Evolutionary conservation across 805 yeast genomes (phyloP).

Genomic region (Wilhelminamyces savonicus): DNA sequence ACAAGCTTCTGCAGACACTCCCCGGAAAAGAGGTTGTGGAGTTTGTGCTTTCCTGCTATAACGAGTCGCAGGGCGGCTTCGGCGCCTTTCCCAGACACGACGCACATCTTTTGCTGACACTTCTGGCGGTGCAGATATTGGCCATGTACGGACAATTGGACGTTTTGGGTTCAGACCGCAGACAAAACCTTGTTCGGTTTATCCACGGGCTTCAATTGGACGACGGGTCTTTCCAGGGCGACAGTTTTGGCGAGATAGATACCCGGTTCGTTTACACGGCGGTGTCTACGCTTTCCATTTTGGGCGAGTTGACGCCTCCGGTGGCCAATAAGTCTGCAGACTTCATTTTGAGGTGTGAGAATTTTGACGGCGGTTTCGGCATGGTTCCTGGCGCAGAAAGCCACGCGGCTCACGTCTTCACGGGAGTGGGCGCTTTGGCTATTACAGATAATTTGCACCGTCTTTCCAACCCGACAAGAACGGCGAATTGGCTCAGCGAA

Average conservation of each 20-base stretch:
- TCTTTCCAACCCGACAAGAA: slow-evolving; percentile 35
- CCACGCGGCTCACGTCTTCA: slow-evolving; percentile 88
- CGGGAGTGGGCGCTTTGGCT: slow-evolving; percentile 77
- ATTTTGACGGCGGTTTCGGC: slow-evolving; percentile 96
- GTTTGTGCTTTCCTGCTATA: slow-evolving; percentile 68
- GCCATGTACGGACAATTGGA: slow-evolving; percentile 58
- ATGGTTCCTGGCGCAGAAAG: slow-evolving; percentile 91
- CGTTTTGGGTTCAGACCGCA: slow-evolving; percentile 20
- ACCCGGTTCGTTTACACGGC: slow-evolving; percentile 87
- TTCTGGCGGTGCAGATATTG: slow-evolving; percentile 81
- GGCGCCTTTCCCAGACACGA: slow-evolving; percentile 89
- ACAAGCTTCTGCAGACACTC: slow-evolving; percentile 47
- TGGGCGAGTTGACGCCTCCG: slow-evolving; percentile 55
- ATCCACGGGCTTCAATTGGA: slow-evolving; percentile 40
- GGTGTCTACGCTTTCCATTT: slow-evolving; percentile 61
- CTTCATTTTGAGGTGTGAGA: slow-evolving; percentile 65
- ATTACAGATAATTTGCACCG: slow-evolving; percentile 54
- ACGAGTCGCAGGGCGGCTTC: slow-evolving; percentile 64
- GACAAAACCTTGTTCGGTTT: slow-evolving; percentile 18
- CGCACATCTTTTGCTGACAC: slow-evolving; percentile 76
- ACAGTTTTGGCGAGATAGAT: slow-evolving; percentile 86
- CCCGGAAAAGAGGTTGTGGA: slow-evolving; percentile 54
- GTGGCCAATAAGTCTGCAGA: slow-evolving; percentile 56
- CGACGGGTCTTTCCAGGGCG: slow-evolving; percentile 84
- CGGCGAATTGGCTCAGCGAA: slow-evolving; percentile 87